Evolutionary conservation across 2,329 filamentous ascomycete species (phyloP).

Genomic region (Colletotrichum melonis): DNA sequence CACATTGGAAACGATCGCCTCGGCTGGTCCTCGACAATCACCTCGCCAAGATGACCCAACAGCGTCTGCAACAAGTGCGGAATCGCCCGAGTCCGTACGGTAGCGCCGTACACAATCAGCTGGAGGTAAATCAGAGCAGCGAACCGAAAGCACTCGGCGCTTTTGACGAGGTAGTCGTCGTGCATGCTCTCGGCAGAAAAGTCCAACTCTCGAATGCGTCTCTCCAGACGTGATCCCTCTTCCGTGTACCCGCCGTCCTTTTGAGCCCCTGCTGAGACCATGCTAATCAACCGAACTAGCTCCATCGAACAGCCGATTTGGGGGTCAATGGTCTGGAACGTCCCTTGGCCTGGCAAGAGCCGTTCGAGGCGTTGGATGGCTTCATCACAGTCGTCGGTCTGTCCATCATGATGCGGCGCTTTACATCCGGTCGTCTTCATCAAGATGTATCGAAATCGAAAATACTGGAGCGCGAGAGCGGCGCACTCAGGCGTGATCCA

Average conservation of each 20-base stretch:
- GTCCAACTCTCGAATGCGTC: background rate
- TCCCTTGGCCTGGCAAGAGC: no score
- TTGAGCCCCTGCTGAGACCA: background rate
- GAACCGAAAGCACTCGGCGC: constrained; percentile 19
- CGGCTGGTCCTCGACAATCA: no score
- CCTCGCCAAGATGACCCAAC: no score
- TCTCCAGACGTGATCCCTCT: background rate
- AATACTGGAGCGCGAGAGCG: constrained; percentile 8
- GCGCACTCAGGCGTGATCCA: constrained; percentile 4
- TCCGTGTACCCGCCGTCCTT: background rate
- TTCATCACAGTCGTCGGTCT: no score
- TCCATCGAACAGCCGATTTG: constrained; percentile 17
- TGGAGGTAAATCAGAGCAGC: constrained; percentile 14
- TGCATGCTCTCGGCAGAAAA: background rate
- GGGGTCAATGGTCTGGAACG: background rate
- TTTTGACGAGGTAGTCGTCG: constrained; percentile 7
- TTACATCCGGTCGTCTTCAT: no score
- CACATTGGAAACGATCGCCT: no score
- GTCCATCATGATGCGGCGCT: no score
- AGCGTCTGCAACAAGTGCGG: no score
- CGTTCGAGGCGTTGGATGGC: no score
- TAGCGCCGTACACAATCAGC: background rate
- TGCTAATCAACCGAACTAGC: background rate
- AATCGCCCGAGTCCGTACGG: no score
- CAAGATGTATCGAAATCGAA: constrained; percentile 17